Evolutionary conservation across 495 filamentous ascomycete species (phyloP), one percentile per base, ranked within the genome.

Genomic region (Friedmanniomyces simplex): DNA sequence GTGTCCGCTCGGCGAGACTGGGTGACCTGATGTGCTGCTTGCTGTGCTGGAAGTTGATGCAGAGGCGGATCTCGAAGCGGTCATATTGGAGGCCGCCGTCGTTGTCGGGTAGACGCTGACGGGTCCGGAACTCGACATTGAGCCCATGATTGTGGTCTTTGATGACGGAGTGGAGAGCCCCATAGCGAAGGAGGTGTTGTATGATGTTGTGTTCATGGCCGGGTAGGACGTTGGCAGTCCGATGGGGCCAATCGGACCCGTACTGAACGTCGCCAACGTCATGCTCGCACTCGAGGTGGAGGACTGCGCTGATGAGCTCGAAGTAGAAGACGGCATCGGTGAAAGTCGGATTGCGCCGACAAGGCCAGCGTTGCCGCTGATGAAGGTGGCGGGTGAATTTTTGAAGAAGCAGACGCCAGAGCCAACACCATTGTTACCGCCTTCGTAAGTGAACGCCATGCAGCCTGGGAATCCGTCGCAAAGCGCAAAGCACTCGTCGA

Each of bases 371-470:
- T 1, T 30, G 18, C 22, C 42, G 18, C 28, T 48, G 2, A 32
- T 46, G 25, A 49, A 39, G 12, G 18, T 25, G 6, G 41, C 45
- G 2, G 13, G 36, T 13, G 16, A 5, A 24, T 49, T 51, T 26
- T 62, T 57, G 54, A 62, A 46, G 30, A 14, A 57, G 30, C 59
- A 62, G 2, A 21, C 50, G 5, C 59, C 59, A 12, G 49, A 7
- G 34, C 59, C 59, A 22, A 62, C 50, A n/a, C 59, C 59, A 43
- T 62, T 54, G 4, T n/a, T 32, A 16, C 58, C 52, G 30, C 58
- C 58, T 7, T 22, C 10, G 34, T 57, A 62, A 1, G 50, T 49
- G 30, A 52, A 57, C 2, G 48, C 59, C 1, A 32, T 54, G 59
- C 59, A 62, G 22, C 25, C 22, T 8, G 54, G 21, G 18, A 26